Percentiles rank a stretch among this genome's conserved stretches.
phyloP scores from a whole-genome alignment of 2,329 filamentous ascomycete species.

The Fusarium illudens region DNA sequence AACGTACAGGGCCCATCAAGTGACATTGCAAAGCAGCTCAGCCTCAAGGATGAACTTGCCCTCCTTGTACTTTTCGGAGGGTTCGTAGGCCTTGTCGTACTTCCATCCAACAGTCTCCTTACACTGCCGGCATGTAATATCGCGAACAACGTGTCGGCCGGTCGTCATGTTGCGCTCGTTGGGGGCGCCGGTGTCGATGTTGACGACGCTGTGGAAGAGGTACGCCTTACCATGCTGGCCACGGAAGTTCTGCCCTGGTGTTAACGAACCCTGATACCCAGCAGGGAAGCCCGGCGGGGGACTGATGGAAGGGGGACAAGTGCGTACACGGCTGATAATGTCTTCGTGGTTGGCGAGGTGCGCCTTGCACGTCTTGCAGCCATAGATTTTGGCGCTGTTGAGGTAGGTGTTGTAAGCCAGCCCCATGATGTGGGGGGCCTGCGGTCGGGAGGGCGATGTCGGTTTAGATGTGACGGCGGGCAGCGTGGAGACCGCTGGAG shows the following conservation, averaged over 20 bases:
- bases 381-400: slow-evolving; percentile 85
- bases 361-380: slow-evolving; percentile 93
- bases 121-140: slow-evolving; percentile 92
- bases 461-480: background rate
- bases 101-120: slow-evolving; percentile 96
- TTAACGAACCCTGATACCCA: slow-evolving; percentile 8
- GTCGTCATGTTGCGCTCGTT: slow-evolving; percentile 98
- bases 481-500: background rate
- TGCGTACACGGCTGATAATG: slow-evolving; percentile 86
- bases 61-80: slow-evolving; percentile 96
- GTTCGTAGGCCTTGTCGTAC: slow-evolving; percentile 96
- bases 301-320: background rate
- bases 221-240: slow-evolving; percentile 98
- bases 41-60: slow-evolving; percentile 97
- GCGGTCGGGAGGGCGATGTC: slow-evolving; percentile 1
- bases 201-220: slow-evolving; percentile 94
- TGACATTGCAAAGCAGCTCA: slow-evolving; percentile 85
- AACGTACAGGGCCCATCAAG: slow-evolving; percentile 53
- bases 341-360: slow-evolving; percentile 95
- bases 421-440: slow-evolving; percentile 68
- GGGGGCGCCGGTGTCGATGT: slow-evolving; percentile 83
- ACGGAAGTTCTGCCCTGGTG: slow-evolving; percentile 81
- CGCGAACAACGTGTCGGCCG: slow-evolving; percentile 90
- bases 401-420: slow-evolving; percentile 93
- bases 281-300: background rate